Percentiles rank a stretch among this genome's conserved stretches.
These are phyloP conservation scores for Silybum marianum DNA, from an alignment of 129 eudicot species.

Conservation along the genomic window DNA sequence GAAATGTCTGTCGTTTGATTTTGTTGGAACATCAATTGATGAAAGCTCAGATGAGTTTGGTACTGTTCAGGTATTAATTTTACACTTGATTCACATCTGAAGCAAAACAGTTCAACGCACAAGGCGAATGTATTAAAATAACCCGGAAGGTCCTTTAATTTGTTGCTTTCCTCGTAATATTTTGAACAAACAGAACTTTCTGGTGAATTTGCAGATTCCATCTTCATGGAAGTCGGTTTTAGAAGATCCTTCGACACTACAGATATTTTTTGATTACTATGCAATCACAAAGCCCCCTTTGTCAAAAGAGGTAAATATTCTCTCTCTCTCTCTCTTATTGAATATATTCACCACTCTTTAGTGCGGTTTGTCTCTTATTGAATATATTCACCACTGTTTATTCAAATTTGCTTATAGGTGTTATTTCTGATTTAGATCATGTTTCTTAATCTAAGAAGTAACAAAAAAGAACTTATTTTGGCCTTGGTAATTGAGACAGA, in stretches of 20 bases:
- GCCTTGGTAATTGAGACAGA: background rate
- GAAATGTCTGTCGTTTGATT: slow-evolving; percentile 90
- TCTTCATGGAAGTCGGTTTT: slow-evolving; percentile 85
- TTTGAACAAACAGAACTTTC: slow-evolving; percentile 14
- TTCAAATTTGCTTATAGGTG: background rate
- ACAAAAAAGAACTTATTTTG: background rate
- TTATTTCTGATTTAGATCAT: background rate
- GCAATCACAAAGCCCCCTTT: slow-evolving; percentile 85
- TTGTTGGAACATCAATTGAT: slow-evolving; percentile 95
- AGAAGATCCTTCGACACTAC: slow-evolving; percentile 88
- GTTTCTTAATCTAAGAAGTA: background rate
- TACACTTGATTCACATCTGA: slow-evolving; percentile 13
- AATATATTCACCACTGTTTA: background rate
- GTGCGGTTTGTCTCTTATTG: background rate
- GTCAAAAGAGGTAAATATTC: slow-evolving; percentile 76
- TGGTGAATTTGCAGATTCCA: slow-evolving; percentile 62
- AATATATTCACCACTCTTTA: background rate
- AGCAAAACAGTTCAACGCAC: slow-evolving; percentile 4
- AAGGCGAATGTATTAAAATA: background rate
- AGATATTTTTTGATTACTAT: slow-evolving; percentile 95
- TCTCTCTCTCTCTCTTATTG: background rate
- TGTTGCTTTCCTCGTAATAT: background rate
- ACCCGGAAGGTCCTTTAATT: slow-evolving; percentile 1
- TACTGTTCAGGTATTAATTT: slow-evolving; percentile 81
- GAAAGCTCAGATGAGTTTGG: slow-evolving; percentile 99